Conservation (phyloP, 352 stramenopile species). For the Phytophthora kernoviae region DNA sequence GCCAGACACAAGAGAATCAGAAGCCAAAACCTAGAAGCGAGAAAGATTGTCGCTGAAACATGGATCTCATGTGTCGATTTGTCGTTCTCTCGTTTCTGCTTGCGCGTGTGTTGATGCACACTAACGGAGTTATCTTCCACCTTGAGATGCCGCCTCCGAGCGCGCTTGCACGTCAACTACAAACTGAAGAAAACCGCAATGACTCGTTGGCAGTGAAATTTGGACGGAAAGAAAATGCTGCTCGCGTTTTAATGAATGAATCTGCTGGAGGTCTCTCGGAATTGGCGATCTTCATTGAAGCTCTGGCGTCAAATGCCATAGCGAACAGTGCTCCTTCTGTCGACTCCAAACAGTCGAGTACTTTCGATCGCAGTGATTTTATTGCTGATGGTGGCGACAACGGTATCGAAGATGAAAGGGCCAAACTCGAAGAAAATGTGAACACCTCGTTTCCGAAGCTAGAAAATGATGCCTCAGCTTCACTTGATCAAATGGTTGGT, state of each 20-base stretch:
- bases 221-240: slow-evolving; percentile 3
- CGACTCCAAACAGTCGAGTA: slow-evolving; percentile 12
- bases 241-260: not conserved
- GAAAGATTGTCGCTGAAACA: slow-evolving; percentile 6
- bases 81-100: slow-evolving; percentile 6
- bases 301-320: slow-evolving; percentile 1
- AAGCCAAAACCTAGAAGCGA: too few relatives aligned
- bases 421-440: slow-evolving; percentile 1
- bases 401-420: not conserved
- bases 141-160: slow-evolving; percentile 4
- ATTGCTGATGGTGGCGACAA: not conserved
- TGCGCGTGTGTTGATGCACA: slow-evolving; percentile 5
- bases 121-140: not conserved
- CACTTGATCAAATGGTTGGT: slow-evolving; percentile 1
- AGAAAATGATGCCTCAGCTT: slow-evolving; percentile 1
- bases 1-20: slow-evolving; percentile 7
- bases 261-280: slow-evolving; percentile 9
- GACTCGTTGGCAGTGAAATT: slow-evolving; percentile 4
- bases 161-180: slow-evolving; percentile 1
- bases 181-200: slow-evolving; percentile 9
- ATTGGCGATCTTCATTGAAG: slow-evolving; percentile 15
- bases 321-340: slow-evolving; percentile 3
- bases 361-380: not conserved
- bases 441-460: slow-evolving; percentile 11
- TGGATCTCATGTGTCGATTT: slow-evolving; percentile 11